Base-by-base conservation (phyloP, 1,284 basidiomycete genomes). In the Sanghuangporus weigelae region DNA sequence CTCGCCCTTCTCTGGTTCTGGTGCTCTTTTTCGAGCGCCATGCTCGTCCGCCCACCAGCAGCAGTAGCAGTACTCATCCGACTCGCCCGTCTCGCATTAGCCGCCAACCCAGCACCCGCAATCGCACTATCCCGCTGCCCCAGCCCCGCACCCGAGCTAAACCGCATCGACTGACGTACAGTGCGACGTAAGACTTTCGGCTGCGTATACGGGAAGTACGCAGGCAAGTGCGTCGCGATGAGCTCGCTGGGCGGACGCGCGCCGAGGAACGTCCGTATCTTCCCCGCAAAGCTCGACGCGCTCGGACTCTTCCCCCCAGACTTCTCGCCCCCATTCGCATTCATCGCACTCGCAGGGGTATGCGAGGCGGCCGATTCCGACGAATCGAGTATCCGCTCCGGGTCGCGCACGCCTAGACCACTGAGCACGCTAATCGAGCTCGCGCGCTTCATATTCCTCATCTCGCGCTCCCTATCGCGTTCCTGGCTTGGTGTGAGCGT, bases 221-320 rank as follows among this genome's bases (percentile, higher is more conserved):
- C 96, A 21, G 92, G 88, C 50, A 99, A 76, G 73, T 99, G 95
- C n/a, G 84, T 96, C 38, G 95, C 94, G 77, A 99, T 99, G 68
- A 99, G 85, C 74, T 99, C 96, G 73, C 90, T 94, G 0, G 97
- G 95, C 0, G 97, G 97, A 53, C 97, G 90, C 72, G 98, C 96
- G 10, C 96, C 97, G 70, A 98, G 96, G 81, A 99, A 99, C 81
- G 96, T 96, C 75, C 95, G 93, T 66, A 98, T 78, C 73, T 90
- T 92, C 38, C 66, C 67, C 36, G 61, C 64, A 82, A 83, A 6
- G 86, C 84, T 78, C 69, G 84, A 86, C 62, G 73, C 72, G n/a
- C 71, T 63, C 7, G 73, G 53, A 61, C 66, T 69, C 66, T 82
- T 84, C 67, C 68, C 71, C 10, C 31, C 53, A 21, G 72, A 73